Evolutionary conservation across 495 filamentous ascomycete genomes (phyloP), one percentile per base, ranked within the genome.

Genomic region (Penicillium ochrochloron): DNA sequence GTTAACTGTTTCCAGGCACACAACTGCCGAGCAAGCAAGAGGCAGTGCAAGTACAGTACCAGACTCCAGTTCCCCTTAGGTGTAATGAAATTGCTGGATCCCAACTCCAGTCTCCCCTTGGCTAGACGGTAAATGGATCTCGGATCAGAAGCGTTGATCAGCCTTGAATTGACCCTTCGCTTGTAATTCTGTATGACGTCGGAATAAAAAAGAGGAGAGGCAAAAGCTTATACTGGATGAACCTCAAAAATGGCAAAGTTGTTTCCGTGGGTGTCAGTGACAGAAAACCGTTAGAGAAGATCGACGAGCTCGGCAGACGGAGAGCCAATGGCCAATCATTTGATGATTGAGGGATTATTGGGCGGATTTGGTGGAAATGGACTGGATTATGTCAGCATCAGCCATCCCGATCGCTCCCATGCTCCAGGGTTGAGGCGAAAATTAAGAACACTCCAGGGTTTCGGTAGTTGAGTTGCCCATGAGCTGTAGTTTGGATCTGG

Each of bases 231-330:
- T 56, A 8, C 15, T 21, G 53, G 21, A 23, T 56, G 63, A 53
- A 57, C 57, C 58, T 52, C 51, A 57, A 60, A 37, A 39, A 61
- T 55, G 63, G 57, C n/a, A 42, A 34, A 59, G 31, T 46, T 31
- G 58, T 17, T 55, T 55, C 12, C 35, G 37, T 17, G 27, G 44
- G 44, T 37, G 25, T 51, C 17, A 39, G 48, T 67, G 65, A 63
- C 65, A 67, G 54, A 67, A 60, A 63, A 60, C 60, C 50, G n/a
- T 60, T 41, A 46, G 50, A 56, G 60, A 56, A 12, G 64, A 66
- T 66, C 64, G 64, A 62, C 64, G 48, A 23, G 19, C 8, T 66
- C 33, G 59, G 59, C 53, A 35, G 35, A 11, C 14, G 4, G 4
- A 31, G 33, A 21, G 23, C 63, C 52, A 61, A 65, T 61, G 4